Evolutionary conservation across 768 basidiomycete species (phyloP).

Genomic region (Phanerochaete sordida): DNA sequence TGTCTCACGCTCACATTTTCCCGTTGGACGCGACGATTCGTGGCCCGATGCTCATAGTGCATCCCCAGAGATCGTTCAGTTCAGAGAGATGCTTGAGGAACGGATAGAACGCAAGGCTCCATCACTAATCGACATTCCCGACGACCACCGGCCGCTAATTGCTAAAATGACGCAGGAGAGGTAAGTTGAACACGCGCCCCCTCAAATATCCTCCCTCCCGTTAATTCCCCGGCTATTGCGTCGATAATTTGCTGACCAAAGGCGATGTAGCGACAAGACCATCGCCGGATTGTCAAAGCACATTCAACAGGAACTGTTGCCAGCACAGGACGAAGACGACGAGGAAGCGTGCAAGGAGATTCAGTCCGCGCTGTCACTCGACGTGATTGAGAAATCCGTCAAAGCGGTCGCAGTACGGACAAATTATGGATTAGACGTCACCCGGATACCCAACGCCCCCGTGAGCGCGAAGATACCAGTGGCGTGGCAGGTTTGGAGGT

Average conservation of each 20-base stretch:
- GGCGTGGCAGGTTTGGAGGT: conserved; percentile 75
- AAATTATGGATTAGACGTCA: conserved; percentile 76
- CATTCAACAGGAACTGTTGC: conserved; percentile 66
- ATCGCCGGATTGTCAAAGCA: conserved; percentile 59
- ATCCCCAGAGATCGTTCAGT: conserved; percentile 65
- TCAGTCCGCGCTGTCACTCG: conserved; percentile 37
- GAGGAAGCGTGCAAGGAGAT: conserved; percentile 30
- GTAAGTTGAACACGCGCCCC: conserved; percentile 35
- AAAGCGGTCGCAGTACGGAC: conserved; percentile 58
- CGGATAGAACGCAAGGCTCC: conserved; percentile 43
- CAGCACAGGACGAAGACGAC: conserved; percentile 56
- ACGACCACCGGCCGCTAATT: conserved; percentile 69
- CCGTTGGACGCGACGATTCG: not conserved
- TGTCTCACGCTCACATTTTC: conserved; percentile 13
- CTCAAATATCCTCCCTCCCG: no score
- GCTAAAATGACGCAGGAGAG: conserved; percentile 86
- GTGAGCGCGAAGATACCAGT: conserved; percentile 54
- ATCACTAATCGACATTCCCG: conserved; percentile 58
- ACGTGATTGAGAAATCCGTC: conserved; percentile 61
- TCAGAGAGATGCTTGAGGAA: conserved; percentile 67
- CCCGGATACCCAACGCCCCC: conserved; percentile 16
- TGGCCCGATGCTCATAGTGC: not conserved
- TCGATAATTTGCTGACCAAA: no score
- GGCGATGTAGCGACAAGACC: conserved; percentile 86
- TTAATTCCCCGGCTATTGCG: no score